A percentile compares a stretch with the other conserved stretches of the same genome.
Evolutionary conservation across 2,329 filamentous ascomycete species (phyloP).

Genomic region (Epichloe glyceriae): DNA sequence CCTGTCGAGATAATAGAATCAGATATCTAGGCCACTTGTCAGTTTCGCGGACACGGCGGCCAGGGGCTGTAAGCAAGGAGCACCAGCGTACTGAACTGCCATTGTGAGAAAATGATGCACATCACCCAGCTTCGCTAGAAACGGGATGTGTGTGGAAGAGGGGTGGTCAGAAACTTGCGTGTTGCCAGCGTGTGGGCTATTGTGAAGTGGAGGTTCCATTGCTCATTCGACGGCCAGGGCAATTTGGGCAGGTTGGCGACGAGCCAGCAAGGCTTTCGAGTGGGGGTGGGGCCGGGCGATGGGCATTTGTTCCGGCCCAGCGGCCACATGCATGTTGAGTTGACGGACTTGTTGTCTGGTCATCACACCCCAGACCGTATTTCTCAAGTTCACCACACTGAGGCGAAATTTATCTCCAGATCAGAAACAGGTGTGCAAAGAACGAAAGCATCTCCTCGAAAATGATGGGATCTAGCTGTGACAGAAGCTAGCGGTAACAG

Average conservation of each 20-base stretch:
- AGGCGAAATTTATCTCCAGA: too few relatives aligned
- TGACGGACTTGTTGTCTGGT: too few relatives aligned
- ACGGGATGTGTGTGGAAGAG: constrained; percentile 4
- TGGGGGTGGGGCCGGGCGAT: too few relatives aligned
- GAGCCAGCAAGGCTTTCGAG: constrained; percentile 6
- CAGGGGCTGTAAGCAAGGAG: constrained; percentile 3
- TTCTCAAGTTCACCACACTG: too few relatives aligned
- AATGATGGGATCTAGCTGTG: too few relatives aligned
- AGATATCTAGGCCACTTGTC: constrained; percentile 56
- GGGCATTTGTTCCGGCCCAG: too few relatives aligned
- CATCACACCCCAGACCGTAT: too few relatives aligned
- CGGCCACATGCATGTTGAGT: too few relatives aligned
- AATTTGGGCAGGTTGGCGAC: constrained; percentile 15
- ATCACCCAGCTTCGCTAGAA: constrained; percentile 9
- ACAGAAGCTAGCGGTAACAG: too few relatives aligned
- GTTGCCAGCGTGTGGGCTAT: neutral
- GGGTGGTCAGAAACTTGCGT: neutral
- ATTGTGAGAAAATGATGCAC: constrained; percentile 18
- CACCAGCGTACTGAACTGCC: constrained; percentile 30
- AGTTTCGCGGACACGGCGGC: constrained; percentile 7
- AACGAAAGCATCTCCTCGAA: too few relatives aligned
- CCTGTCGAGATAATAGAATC: constrained; percentile 93
- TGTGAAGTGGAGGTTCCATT: constrained; percentile 4
- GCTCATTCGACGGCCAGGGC: constrained; percentile 1
- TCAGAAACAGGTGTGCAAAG: too few relatives aligned